A percentile compares a stretch with the other conserved stretches of the same genome.
Conservation (phyloP, 331 rosid species). For the Malus hybrid region DNA sequence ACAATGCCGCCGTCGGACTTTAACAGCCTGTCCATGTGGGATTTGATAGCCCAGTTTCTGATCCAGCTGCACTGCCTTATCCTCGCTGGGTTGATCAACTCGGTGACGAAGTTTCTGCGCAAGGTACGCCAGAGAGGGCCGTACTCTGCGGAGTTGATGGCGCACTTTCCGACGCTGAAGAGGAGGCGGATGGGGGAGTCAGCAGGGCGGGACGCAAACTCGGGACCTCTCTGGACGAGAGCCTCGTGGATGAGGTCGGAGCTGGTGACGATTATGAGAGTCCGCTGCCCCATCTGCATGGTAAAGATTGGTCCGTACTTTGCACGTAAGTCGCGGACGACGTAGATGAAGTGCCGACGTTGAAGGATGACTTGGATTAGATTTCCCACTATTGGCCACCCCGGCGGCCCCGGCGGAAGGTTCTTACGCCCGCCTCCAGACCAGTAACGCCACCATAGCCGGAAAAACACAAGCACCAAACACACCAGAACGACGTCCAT, state of each 20-base stretch:
- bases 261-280: constrained; percentile 57
- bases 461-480: constrained; percentile 28
- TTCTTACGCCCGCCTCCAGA: constrained; percentile 47
- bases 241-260: constrained; percentile 90
- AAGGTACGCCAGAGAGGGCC: constrained; percentile 90
- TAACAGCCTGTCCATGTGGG: constrained; percentile 50
- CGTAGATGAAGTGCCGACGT: constrained; percentile 70
- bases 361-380: constrained; percentile 78
- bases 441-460: constrained; percentile 71
- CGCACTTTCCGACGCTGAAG: constrained; percentile 90
- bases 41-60: constrained; percentile 70
- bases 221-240: constrained; percentile 61
- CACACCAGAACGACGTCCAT: constrained; percentile 26
- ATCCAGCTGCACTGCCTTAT: constrained; percentile 88
- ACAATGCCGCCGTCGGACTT: constrained; percentile 32
- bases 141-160: constrained; percentile 87
- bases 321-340: constrained; percentile 62
- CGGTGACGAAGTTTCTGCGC: constrained; percentile 75
- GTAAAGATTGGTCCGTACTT: constrained; percentile 89
- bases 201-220: constrained; percentile 79
- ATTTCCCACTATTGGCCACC: constrained; percentile 89
- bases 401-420: constrained; percentile 83
- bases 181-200: constrained; percentile 90
- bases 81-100: constrained; percentile 60
- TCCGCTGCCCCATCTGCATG: constrained; percentile 97